A percentile compares a stretch with the other conserved stretches of the same genome.
These are phyloP conservation scores for Colletotrichum phormii DNA, from an alignment of 2,329 filamentous ascomycete genomes.

Conservation along the genomic window DNA sequence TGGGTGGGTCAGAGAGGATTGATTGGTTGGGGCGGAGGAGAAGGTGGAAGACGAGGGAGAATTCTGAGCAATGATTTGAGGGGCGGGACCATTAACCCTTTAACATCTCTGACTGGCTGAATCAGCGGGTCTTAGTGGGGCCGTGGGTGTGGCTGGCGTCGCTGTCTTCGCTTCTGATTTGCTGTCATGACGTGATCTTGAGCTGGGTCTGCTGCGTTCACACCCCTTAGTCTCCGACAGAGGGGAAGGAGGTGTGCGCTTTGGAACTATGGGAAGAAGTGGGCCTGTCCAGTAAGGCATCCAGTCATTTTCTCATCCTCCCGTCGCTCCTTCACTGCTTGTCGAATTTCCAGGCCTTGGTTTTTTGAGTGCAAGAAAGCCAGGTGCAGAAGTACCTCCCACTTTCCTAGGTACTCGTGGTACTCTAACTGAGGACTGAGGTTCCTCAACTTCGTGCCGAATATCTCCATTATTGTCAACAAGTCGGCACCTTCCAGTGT, in stretches of 20 bases:
- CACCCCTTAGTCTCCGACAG: neutral
- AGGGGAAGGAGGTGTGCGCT: neutral
- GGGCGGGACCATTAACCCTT: constrained; percentile 55
- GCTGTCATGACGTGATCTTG: constrained; percentile 38
- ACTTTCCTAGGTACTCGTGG: neutral
- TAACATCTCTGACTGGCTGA: constrained; percentile 63
- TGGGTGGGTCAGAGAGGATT: constrained; percentile 54
- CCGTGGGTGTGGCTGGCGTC: constrained; percentile 30
- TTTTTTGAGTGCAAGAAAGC: neutral
- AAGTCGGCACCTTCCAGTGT: neutral
- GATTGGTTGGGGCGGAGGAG: constrained; percentile 63
- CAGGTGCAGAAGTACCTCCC: neutral
- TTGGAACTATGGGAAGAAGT: neutral
- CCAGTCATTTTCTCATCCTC: neutral
- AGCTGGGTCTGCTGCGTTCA: neutral
- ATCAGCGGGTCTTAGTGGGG: constrained; percentile 53
- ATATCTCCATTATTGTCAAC: neutral
- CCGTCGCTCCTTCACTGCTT: neutral
- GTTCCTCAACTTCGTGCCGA: neutral
- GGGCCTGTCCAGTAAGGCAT: constrained; percentile 1
- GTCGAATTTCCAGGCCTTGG: constrained; percentile 12
- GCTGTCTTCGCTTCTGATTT: constrained; percentile 33
- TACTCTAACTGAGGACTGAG: neutral
- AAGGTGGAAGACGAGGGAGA: constrained; percentile 54
- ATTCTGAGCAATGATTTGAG: constrained; percentile 66